phyloP scores from a whole-genome alignment of 192 early-diverging fungal species.

The Linnemannia schmuckeri region DNA sequence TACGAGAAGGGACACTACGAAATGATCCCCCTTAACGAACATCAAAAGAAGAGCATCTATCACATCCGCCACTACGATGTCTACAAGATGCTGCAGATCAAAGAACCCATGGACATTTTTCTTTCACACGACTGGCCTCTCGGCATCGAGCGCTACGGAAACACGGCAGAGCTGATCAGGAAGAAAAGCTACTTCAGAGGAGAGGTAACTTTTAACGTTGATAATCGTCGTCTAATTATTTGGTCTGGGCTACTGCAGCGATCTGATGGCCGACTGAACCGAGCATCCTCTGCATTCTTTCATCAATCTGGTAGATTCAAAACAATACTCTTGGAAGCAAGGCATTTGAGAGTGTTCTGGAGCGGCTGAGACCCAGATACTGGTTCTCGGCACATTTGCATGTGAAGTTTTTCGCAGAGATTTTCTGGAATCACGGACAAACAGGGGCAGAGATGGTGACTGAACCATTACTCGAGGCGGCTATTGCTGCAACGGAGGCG shows the following conservation, averaged over 20 bases:
- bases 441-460: conserved; percentile 47
- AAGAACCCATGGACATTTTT: conserved; percentile 87
- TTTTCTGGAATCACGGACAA: conserved; percentile 62
- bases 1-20: conserved; percentile 83
- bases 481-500: neutral
- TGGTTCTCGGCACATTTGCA: conserved; percentile 99
- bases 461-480: neutral
- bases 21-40: conserved; percentile 77
- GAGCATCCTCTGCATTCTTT: neutral
- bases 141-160: conserved; percentile 85
- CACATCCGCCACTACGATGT: conserved; percentile 91
- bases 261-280: neutral
- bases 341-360: conserved; percentile 79
- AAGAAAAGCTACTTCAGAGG: conserved; percentile 79
- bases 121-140: conserved; percentile 98
- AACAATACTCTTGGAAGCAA: conserved; percentile 82
- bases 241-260: too few species aligned
- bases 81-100: conserved; percentile 79
- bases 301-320: conserved; percentile 63
- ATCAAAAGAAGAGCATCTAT: conserved; percentile 80
- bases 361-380: conserved; percentile 80
- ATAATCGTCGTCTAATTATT: neutral
- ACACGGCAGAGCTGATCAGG: conserved; percentile 70
- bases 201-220: conserved; percentile 68
- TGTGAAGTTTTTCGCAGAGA: conserved; percentile 85